Base-by-base conservation (phyloP, 352 stramenopile species). In the Phytopythium oedochilum region DNA sequence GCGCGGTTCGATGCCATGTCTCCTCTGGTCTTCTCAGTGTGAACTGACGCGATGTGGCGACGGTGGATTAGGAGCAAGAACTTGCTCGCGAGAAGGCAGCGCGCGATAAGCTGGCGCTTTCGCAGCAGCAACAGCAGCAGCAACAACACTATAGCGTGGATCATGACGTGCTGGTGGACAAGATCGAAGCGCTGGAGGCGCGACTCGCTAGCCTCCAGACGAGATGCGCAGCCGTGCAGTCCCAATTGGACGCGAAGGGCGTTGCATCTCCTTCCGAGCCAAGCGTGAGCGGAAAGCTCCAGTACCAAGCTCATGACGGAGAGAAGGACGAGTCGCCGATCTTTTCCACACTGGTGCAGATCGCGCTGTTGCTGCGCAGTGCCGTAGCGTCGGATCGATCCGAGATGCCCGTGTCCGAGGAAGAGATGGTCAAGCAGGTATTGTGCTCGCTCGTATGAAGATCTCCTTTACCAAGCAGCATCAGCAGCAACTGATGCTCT, bases 291-390 rank as follows among this genome's bases (percentile, higher is more conserved):
- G 14, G 18, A 22, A 15, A 2, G 23, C 2, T 0, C 5, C 9
- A 12, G 18, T 6, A 7, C 9, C 10, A 1, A 5, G 11, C 20
- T 15, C 11, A 1, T n/a, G n/a, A n/a, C 17, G 22, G 23, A 23
- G 25, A 25, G 2, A 28, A 49, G 3, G 43, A 53, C n/a, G 52
- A 47, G 28, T 29, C 39, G 14, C 25, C 61, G 4, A 49, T 64
- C 34, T 70, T 67, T 14, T 40, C 63, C 0, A 55, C n/a, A 17
- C 48, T 75, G 9, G 47, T 71, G 18, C 61, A 73, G 25, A 53
- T 61, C 28, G 38, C 46, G 0, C 52, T 60, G 5, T 36, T 61
- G 34, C 25, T 74, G 18, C 61, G 59, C 3, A 60, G 48, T 15
- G 32, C 39, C 2, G 14, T 57, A 2, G 20, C 56, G 4, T 63